These are phyloP conservation scores for Serendipita indica DNA, from an alignment of 768 basidiomycete species.

Conservation along the genomic window DNA sequence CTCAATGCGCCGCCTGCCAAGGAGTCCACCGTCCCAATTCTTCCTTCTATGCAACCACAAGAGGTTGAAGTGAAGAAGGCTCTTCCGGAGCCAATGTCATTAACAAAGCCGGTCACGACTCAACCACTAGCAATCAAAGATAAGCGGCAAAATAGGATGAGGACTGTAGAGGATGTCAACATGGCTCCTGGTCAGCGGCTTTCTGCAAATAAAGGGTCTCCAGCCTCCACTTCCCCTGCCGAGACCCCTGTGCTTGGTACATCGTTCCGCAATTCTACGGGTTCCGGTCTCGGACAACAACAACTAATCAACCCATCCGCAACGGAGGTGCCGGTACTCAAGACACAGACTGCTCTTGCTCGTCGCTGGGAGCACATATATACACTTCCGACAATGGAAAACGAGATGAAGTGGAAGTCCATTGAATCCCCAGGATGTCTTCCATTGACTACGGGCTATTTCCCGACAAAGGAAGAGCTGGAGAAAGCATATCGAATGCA, in stretches of 20 bases:
- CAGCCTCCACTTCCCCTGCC: background rate
- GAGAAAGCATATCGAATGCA: conserved; percentile 66
- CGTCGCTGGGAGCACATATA: conserved; percentile 83
- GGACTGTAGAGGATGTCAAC: background rate
- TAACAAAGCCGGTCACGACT: background rate
- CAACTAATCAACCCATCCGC: conserved; percentile 52
- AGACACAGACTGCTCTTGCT: conserved; percentile 58
- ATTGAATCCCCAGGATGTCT: conserved; percentile 75
- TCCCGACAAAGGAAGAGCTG: conserved; percentile 62
- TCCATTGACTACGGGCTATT: conserved; percentile 80
- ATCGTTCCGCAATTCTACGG: background rate
- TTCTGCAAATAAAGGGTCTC: background rate
- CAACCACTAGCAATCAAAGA: conserved; percentile 3
- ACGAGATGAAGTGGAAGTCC: conserved; percentile 85
- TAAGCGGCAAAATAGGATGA: background rate
- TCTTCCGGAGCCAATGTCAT: background rate
- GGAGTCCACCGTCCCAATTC: no score
- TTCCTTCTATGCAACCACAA: background rate
- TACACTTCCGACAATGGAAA: conserved; percentile 54
- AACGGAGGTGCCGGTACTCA: conserved; percentile 40
- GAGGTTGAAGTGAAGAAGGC: background rate
- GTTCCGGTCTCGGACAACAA: conserved; percentile 10
- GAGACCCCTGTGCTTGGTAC: conserved; percentile 3
- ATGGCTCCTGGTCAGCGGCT: conserved; percentile 10
- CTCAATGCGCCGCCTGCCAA: background rate